Evolutionary conservation across 495 filamentous ascomycete genomes (phyloP).

Genomic region (Penicillium diatomitis): DNA sequence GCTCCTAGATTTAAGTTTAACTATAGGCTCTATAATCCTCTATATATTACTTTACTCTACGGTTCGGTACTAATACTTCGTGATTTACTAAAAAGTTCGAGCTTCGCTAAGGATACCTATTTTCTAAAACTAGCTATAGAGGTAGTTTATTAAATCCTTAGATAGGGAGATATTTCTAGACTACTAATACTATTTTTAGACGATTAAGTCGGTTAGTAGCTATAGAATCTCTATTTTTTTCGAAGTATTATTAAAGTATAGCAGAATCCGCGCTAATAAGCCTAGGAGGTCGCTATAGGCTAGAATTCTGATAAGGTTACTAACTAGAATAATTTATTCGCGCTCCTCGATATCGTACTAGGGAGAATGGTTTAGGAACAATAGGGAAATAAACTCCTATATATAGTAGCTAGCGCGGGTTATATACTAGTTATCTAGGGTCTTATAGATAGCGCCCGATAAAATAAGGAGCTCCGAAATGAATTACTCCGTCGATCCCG

Average conservation of each 20-base stretch:
- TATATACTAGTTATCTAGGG: background rate
- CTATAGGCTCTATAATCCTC: constrained; percentile 15
- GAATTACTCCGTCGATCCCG: constrained; percentile 1
- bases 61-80: constrained; percentile 15
- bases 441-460: background rate
- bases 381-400: constrained; percentile 1
- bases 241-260: background rate
- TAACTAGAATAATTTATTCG: constrained; percentile 1
- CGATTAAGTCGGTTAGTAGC: constrained; percentile 3
- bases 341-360: background rate
- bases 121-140: constrained; percentile 6
- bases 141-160: constrained; percentile 15
- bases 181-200: constrained; percentile 15
- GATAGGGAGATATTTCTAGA: constrained; percentile 12
- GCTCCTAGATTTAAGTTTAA: constrained; percentile 15
- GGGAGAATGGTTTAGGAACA: background rate
- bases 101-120: constrained; percentile 7
- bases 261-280: background rate
- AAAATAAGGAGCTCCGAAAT: background rate
- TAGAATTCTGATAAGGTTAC: too few species aligned
- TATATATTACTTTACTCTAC: constrained; percentile 17
- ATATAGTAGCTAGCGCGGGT: background rate
- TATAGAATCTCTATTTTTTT: background rate
- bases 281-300: too few species aligned
- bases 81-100: constrained; percentile 11